Percentiles rank a stretch among this genome's conserved stretches.
Conservation (phyloP, 805 yeast genomes). For the Saccharomycopsis sp. region DNA sequence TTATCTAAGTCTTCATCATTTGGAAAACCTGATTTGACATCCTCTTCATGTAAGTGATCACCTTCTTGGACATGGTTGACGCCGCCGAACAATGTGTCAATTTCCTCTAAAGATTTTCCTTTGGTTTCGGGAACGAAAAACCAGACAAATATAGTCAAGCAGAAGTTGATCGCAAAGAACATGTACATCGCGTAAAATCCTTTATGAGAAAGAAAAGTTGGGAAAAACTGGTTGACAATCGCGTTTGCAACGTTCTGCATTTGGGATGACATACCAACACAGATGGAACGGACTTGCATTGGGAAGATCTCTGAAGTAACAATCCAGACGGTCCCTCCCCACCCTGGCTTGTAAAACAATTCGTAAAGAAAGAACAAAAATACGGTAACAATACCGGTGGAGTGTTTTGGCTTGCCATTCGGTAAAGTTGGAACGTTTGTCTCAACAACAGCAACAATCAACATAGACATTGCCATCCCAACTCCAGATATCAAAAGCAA, state of each 20-base stretch:
- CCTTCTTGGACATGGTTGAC: constrained; percentile 14
- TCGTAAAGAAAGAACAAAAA: constrained; percentile 57
- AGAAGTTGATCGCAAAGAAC: constrained; percentile 39
- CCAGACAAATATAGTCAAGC: constrained; percentile 45
- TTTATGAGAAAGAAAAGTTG: constrained; percentile 55
- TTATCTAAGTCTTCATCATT: not conserved
- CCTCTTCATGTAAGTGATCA: constrained; percentile 12
- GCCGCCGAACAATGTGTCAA: constrained; percentile 40
- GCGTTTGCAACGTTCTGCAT: constrained; percentile 24
- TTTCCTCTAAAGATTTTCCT: constrained; percentile 54
- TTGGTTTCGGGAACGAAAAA: constrained; percentile 67
- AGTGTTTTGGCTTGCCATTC: constrained; percentile 35
- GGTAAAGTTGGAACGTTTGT: constrained; percentile 38
- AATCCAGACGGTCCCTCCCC: constrained; percentile 67
- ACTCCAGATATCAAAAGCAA: constrained; percentile 45
- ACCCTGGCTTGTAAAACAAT: constrained; percentile 60
- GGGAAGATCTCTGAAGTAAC: constrained; percentile 65
- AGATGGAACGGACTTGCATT: constrained; percentile 49
- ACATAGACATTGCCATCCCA: constrained; percentile 49
- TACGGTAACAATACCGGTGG: constrained; percentile 58
- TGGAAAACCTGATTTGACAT: not conserved
- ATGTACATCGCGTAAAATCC: constrained; percentile 62
- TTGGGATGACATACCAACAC: constrained; percentile 58
- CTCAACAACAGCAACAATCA: constrained; percentile 57
- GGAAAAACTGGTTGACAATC: constrained; percentile 29